Conservation (phyloP, 2,329 filamentous ascomycete species). For the Aspergillus fijiensis region DNA sequence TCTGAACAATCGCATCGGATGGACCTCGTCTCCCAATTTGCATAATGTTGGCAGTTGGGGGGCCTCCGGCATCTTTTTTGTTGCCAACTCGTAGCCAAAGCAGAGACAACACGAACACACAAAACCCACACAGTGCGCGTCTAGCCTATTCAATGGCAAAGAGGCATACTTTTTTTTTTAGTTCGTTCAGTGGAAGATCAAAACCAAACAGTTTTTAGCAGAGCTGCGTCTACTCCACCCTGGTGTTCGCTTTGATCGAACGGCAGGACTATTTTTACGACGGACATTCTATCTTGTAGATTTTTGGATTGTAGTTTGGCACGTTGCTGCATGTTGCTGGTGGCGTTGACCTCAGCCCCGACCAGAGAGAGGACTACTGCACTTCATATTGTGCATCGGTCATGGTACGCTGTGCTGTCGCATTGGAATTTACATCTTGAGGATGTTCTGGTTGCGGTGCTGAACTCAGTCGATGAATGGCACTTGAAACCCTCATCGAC, state of each 20-base stretch:
- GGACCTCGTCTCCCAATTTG: background rate
- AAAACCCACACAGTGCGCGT: conserved; percentile 40
- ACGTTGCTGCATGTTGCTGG: background rate
- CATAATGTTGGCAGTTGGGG: background rate
- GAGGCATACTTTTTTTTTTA: conserved; percentile 45
- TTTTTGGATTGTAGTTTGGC: background rate
- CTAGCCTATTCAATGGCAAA: conserved; percentile 36
- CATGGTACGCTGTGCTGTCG: too few relatives aligned
- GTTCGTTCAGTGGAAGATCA: conserved; percentile 50
- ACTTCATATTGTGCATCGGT: too few relatives aligned
- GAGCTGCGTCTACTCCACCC: conserved; percentile 52
- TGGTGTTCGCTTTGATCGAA: conserved; percentile 42
- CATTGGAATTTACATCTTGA: too few relatives aligned
- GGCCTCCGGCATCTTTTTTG: background rate
- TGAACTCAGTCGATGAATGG: too few relatives aligned
- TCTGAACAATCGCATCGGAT: background rate
- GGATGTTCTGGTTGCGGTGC: too few relatives aligned
- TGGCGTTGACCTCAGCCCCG: too few relatives aligned
- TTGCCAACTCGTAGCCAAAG: background rate
- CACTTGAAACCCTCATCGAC: too few relatives aligned
- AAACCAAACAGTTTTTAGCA: conserved; percentile 52
- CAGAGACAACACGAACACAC: background rate
- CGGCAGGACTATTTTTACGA: conserved; percentile 49
- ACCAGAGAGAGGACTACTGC: background rate
- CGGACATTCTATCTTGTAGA: conserved; percentile 37